Percentiles rank a stretch among this genome's conserved stretches.
These are phyloP conservation scores for Ceratocystis destructans DNA, from an alignment of 2,329 filamentous ascomycete genomes.

Conservation along the genomic window DNA sequence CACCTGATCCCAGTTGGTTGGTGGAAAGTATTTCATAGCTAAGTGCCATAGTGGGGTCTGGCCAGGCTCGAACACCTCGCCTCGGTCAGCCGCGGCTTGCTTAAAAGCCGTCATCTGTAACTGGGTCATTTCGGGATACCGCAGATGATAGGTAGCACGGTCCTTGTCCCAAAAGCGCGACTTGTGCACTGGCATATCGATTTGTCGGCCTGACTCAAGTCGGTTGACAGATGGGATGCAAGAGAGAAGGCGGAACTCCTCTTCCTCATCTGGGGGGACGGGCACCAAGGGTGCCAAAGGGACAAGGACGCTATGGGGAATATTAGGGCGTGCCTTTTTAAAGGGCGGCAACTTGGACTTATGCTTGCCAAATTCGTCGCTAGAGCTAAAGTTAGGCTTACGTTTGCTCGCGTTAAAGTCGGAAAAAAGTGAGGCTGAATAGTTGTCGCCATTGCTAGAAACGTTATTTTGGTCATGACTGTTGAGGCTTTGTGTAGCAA, in stretches of 20 bases:
- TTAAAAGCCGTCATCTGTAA: slow-evolving; percentile 43
- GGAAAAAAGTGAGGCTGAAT: slow-evolving; percentile 1
- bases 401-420: slow-evolving; percentile 42
- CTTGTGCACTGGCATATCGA: slow-evolving; percentile 44
- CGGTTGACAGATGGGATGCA: slow-evolving; percentile 37
- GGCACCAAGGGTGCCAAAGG: neutral
- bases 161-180: slow-evolving; percentile 45
- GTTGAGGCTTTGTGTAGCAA: slow-evolving; percentile 41
- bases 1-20: slow-evolving; percentile 25
- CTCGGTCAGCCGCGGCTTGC: slow-evolving; percentile 35
- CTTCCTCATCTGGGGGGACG: slow-evolving; percentile 27
- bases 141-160: slow-evolving; percentile 42
- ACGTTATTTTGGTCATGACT: slow-evolving; percentile 10
- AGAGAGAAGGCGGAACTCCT: slow-evolving; percentile 36
- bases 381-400: slow-evolving; percentile 38
- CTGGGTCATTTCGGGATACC: slow-evolving; percentile 51
- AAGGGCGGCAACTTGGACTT: slow-evolving; percentile 26
- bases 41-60: slow-evolving; percentile 40
- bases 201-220: slow-evolving; percentile 40
- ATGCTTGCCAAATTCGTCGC: slow-evolving; percentile 36
- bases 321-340: slow-evolving; percentile 42
- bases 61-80: slow-evolving; percentile 41
- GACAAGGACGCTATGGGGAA: neutral
- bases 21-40: slow-evolving; percentile 46
- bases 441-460: neutral